A percentile compares a stretch with the other conserved stretches of the same genome.
Conservation (phyloP, 805 yeast genomes). For the Clavispora asparagi region DNA sequence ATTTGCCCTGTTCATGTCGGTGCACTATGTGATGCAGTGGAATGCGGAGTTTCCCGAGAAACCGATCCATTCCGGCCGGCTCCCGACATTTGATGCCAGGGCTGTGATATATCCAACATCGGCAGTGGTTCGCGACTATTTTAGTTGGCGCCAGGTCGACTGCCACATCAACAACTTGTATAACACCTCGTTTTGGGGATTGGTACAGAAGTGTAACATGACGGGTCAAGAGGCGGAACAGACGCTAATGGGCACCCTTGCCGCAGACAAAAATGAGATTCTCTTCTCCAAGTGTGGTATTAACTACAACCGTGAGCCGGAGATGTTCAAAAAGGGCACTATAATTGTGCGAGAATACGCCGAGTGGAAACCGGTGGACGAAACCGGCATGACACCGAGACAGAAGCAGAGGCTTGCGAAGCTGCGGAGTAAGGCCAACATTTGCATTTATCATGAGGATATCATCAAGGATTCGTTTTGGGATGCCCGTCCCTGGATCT, state of each 20-base stretch:
- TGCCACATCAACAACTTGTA: constrained; percentile 93
- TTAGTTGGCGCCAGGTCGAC: constrained; percentile 94
- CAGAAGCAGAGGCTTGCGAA: constrained; percentile 49
- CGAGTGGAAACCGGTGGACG: constrained; percentile 11
- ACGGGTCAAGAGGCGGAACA: constrained; percentile 80
- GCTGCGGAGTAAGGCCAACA: constrained; percentile 41
- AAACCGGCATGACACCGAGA: constrained; percentile 26
- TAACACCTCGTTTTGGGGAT: constrained; percentile 88
- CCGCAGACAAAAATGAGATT: constrained; percentile 86
- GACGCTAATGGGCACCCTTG: constrained; percentile 66
- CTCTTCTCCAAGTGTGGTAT: constrained; percentile 71
- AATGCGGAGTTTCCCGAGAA: constrained; percentile 45
- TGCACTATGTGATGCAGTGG: constrained; percentile 73
- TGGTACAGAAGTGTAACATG: constrained; percentile 65
- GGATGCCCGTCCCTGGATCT: constrained; percentile 39
- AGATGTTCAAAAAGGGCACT: constrained; percentile 83
- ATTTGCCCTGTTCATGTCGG: constrained; percentile 76
- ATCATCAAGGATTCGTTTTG: constrained; percentile 63
- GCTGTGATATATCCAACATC: constrained; percentile 79
- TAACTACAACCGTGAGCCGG: constrained; percentile 88
- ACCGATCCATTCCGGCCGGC: constrained; percentile 43
- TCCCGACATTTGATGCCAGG: constrained; percentile 90
- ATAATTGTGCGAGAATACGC: constrained; percentile 46
- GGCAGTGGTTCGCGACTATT: constrained; percentile 64
- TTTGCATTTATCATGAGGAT: constrained; percentile 50